Base-by-base conservation (phyloP, 78 protist genomes). In the Thecamonas trahens region DNA sequence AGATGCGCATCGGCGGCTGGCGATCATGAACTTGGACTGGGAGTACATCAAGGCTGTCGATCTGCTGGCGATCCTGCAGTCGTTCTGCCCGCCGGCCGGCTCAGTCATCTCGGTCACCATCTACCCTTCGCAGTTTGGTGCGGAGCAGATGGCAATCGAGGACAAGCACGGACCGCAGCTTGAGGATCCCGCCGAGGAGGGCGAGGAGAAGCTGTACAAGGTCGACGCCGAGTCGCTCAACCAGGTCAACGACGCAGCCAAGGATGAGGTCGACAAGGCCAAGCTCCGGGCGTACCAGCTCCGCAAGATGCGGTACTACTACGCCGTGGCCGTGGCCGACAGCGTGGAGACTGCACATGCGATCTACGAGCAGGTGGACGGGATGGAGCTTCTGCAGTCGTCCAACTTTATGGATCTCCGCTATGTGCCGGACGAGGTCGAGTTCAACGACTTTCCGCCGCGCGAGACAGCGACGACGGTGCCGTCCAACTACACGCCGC, bases 281-380 rank as follows among this genome's bases (percentile, higher is more conserved):
- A 79, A 63, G 31, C 44, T 79, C 24, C 40, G 78, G 42, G 52
- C 63, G 38, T 86, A 87, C 52, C 83, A 87, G 52, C 34, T 79
- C 34, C 49, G 53, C 24, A 64, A 79, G 40, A 52, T 82, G 54
- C 71, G 63, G 31, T 88, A 82, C 61, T 89, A 82, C 63, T 89
- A 79, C 74, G 94, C 85, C 1, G 84, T 89, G 0, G 81, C 72
- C 20, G 84, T 73, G 18, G 80, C 84, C 67, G 89, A 81, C 59
- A 29, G 47, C 9, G 70, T 47, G 8, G 74, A 38, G 7, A 81
- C 94, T 3, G 91, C 91, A 6, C 29, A 15, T 11, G 71, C 35
- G 14, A 42, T 89, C 24, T 89, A 85, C 74, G 79, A 80, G 4
- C 57, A 5, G 14, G 7, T 52, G 57, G 83, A 83, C 61, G 89